Base-by-base conservation (phyloP, 2,329 filamentous ascomycete genomes). In the Paramyrothecium sp. region DNA sequence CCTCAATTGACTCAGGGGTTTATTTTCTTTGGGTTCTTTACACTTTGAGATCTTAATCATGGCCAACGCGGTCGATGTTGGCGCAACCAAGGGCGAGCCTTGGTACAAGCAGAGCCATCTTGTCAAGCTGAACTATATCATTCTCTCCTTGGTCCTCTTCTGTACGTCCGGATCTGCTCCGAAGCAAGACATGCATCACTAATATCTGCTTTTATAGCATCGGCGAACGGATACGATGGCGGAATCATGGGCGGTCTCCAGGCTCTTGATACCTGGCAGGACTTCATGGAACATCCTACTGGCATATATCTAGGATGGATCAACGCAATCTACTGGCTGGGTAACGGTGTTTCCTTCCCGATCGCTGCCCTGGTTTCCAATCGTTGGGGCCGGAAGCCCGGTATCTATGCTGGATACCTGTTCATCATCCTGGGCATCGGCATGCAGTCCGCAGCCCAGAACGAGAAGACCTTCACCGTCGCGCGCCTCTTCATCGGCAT, bases 221-320 rank as follows among this genome's bases (percentile, higher is more conserved):
- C 65, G 1, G 66, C 69, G 20, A 71, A 70, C 56, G 74, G 74
- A 30, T 76, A 72, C 47, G 74, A 76, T 53, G 58, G 68, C 3
- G 67, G 66, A 7, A 53, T 69, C 23, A 69, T 73, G 68, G 72
- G 72, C 58, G 68, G 71, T 11, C 67, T 77, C 7, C 73, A 76
- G 60, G 67, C 71, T 13, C 62, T 76, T 2, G 55, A 61, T 1
- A 61, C 70, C 55, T 76, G 74, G 74, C 65, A 69, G 50, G 50
- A 57, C 4, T 75, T 75, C 59, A 72, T 76, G 44, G 63, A 65
- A 21, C 63, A 63, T 17, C 70, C 69, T 5, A 33, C 55, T 12
- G 67, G 67, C 17, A 60, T 65, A 26, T 53, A 64, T 11, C 60
- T 71, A 16, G 70, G 70, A 33, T 60, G 69, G 12, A 60, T 71